Evolutionary conservation across 768 basidiomycete species (phyloP).

Genomic region (Podaxis pistillaris): DNA sequence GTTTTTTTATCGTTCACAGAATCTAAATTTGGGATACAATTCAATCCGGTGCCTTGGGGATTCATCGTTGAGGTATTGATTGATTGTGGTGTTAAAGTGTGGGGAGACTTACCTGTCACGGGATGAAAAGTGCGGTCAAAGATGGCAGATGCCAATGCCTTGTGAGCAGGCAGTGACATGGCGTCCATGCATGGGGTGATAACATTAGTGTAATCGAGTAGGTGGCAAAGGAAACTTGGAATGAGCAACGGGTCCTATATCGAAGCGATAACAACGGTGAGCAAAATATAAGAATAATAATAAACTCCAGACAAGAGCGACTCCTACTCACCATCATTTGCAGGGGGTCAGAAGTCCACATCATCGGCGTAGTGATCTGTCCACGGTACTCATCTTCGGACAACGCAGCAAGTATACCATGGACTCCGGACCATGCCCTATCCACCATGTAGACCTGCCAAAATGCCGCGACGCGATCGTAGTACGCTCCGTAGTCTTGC

Average conservation of each 20-base stretch:
- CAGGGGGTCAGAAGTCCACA: slow-evolving; percentile 28
- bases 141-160: slow-evolving; percentile 49
- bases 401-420: slow-evolving; percentile 51
- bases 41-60: not conserved
- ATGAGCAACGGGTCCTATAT: slow-evolving; percentile 13
- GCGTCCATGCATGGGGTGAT: slow-evolving; percentile 21
- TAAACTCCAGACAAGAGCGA: slow-evolving; percentile 9
- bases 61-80: not conserved
- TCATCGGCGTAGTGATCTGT: slow-evolving; percentile 52
- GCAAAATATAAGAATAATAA: not conserved
- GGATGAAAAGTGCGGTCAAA: slow-evolving; percentile 51
- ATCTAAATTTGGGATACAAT: not conserved
- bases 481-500: slow-evolving; percentile 20
- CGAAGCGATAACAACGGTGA: not conserved
- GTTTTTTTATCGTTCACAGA: slow-evolving; percentile 19
- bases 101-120: slow-evolving; percentile 7
- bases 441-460: slow-evolving; percentile 68
- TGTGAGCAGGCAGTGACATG: slow-evolving; percentile 36
- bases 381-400: slow-evolving; percentile 48
- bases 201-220: slow-evolving; percentile 27
- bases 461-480: slow-evolving; percentile 48
- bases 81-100: not conserved
- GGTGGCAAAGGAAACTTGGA: slow-evolving; percentile 23
- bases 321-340: slow-evolving; percentile 23
- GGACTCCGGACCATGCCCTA: slow-evolving; percentile 55